Evolutionary conservation across 257 asterid species (phyloP), one percentile per base, ranked within the genome.

Genomic region (Solanum phureja): DNA sequence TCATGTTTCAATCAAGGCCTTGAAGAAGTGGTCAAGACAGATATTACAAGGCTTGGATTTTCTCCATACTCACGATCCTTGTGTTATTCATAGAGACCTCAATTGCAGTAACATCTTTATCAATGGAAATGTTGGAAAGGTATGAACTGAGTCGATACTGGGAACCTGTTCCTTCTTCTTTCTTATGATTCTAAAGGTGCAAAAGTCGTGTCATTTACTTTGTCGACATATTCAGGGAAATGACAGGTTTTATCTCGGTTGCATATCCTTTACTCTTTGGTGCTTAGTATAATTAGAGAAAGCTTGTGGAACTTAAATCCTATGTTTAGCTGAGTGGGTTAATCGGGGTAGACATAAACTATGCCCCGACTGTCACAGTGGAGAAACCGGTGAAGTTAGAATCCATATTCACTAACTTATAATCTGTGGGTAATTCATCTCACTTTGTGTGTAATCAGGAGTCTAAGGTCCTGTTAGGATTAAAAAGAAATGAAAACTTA

Each of bases 51-150:
- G 91, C 69, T 86, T 89, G 69, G 91, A 89, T 29, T 89, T 86
- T 87, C 89, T 89, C 44, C 91, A 89, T 87, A 89, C 87, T 38
- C 91, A 87, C 74, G 74, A 89, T 18, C 89, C 91, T 75, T 89
- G 91, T 23, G 73, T 87, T 68, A 89, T 89, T 64, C 91, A 89
- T 56, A 82, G 91, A 87, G 91, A 89, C 87, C 79, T 89, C 88
- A 89, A 89, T 33, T 89, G 91, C 86, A 89, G 91, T 42, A 89
- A 87, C 79, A 73, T 89, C 85, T 89, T 89, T 87, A 87, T 89
- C 88, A 89, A 89, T 46, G 91, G 91, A 10, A 89, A 89, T 38
- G 76, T 87, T 33, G 91, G 91, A 42, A 89, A 89, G 91, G 91
- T 89, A 89, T 44, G 83, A 49, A 56, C 73, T 12, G 2, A 16